Percentiles rank a stretch among this genome's conserved stretches.
Conservation (phyloP, 768 basidiomycete genomes). For the Leccinellum rugosiceps region DNA sequence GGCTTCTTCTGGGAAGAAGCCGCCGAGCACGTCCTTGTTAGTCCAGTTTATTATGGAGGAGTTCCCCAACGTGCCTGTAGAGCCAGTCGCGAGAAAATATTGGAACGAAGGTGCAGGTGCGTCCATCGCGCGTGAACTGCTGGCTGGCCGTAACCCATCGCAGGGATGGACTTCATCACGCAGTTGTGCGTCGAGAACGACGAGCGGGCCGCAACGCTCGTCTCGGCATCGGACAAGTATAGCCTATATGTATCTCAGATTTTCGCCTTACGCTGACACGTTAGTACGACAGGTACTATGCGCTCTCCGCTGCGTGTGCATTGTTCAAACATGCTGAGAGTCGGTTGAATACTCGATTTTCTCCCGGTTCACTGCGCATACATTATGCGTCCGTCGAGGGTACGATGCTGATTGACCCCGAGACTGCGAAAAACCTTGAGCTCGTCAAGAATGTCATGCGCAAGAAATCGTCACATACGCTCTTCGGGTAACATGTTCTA, state of each 20-base stretch:
- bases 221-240: conserved; percentile 78
- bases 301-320: conserved; percentile 80
- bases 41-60: conserved; percentile 73
- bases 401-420: conserved; percentile 92
- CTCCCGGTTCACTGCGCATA: conserved; percentile 66
- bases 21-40: conserved; percentile 53
- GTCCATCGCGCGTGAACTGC: not conserved
- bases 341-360: conserved; percentile 67
- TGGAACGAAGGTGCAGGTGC: conserved; percentile 85
- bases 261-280: conserved; percentile 4
- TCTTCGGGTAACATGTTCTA: conserved; percentile 60
- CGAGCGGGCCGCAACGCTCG: conserved; percentile 73
- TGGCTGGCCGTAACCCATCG: not conserved
- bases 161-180: conserved; percentile 76
- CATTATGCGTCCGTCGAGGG: conserved; percentile 80
- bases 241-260: conserved; percentile 35
- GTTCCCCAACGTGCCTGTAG: conserved; percentile 63
- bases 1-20: conserved; percentile 42
- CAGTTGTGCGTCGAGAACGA: conserved; percentile 80
- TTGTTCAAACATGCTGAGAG: conserved; percentile 83
- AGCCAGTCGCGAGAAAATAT: conserved; percentile 71
- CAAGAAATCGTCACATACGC: conserved; percentile 67
- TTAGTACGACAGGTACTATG: conserved; percentile 64
- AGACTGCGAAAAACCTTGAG: conserved; percentile 86
- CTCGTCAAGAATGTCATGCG: conserved; percentile 72